Conservation (phyloP, 1,139 yeast genomes). For the Pichia sp. region DNA sequence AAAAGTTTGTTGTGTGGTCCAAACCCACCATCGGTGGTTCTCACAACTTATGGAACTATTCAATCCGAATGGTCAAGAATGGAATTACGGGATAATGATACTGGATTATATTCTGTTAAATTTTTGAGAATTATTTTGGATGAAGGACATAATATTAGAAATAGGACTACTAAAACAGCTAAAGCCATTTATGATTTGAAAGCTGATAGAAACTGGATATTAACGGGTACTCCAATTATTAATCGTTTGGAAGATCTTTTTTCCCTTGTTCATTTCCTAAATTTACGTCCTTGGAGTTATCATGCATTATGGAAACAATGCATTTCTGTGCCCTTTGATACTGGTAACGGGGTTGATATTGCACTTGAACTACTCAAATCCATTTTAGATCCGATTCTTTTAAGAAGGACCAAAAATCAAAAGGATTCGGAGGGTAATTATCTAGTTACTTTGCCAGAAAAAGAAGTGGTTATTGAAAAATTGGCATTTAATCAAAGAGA, state of each 20-base stretch:
- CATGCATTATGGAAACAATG: slow-evolving; percentile 86
- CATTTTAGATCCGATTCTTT: slow-evolving; percentile 72
- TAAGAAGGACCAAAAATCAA: slow-evolving; percentile 86
- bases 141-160: slow-evolving; percentile 89
- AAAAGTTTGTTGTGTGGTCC: slow-evolving; percentile 36
- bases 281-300: slow-evolving; percentile 84
- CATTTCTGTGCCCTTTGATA: slow-evolving; percentile 77
- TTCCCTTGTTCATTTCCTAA: slow-evolving; percentile 67
- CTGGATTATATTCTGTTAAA: slow-evolving; percentile 65
- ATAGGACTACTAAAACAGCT: slow-evolving; percentile 73
- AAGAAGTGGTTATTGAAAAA: slow-evolving; percentile 62
- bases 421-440: slow-evolving; percentile 67
- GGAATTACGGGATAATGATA: slow-evolving; percentile 22
- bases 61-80: slow-evolving; percentile 56
- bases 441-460: slow-evolving; percentile 70
- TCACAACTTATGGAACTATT: slow-evolving; percentile 87
- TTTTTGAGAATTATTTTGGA: slow-evolving; percentile 79
- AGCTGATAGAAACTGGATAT: slow-evolving; percentile 70
- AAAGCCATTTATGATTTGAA: slow-evolving; percentile 64
- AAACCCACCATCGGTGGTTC: slow-evolving; percentile 61
- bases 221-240: slow-evolving; percentile 93
- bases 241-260: slow-evolving; percentile 77
- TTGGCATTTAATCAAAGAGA: slow-evolving; percentile 65
- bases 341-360: slow-evolving; percentile 54
- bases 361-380: slow-evolving; percentile 82